Conservation (phyloP, 345 rosid species). For the Hevea brasiliensis region DNA sequence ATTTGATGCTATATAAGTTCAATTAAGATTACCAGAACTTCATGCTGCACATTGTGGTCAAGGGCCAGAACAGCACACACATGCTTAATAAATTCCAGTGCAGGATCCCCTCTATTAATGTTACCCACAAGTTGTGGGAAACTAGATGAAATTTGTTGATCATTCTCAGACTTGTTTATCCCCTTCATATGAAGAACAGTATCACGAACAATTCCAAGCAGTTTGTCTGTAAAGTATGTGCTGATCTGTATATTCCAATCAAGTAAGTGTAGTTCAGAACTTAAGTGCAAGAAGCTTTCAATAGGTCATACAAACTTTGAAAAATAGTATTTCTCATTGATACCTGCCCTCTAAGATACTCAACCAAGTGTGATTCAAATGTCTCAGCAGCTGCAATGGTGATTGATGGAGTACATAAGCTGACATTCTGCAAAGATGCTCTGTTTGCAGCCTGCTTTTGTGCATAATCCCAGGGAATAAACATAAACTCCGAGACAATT, state of each 20-base stretch:
- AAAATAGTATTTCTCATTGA: constrained; percentile 6
- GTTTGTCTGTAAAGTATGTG: constrained; percentile 66
- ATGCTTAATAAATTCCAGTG: constrained; percentile 80
- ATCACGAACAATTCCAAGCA: constrained; percentile 65
- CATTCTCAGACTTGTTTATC: constrained; percentile 38
- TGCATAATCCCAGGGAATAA: constrained; percentile 82
- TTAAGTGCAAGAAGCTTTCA: constrained; percentile 14
- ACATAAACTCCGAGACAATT: constrained; percentile 79
- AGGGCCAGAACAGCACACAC: constrained; percentile 80
- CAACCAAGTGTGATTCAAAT: constrained; percentile 60
- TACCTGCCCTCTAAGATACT: constrained; percentile 77
- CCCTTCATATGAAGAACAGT: constrained; percentile 54
- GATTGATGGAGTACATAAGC: constrained; percentile 66
- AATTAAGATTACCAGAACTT: constrained; percentile 65
- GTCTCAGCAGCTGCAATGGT: constrained; percentile 59
- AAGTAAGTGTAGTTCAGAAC: constrained; percentile 6
- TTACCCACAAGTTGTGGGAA: constrained; percentile 32
- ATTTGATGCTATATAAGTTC: neutral
- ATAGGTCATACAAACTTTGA: constrained; percentile 4
- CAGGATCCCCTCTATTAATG: constrained; percentile 47
- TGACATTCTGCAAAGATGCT: constrained; percentile 42
- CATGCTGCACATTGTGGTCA: constrained; percentile 77
- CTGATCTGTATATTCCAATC: constrained; percentile 47
- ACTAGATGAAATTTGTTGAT: constrained; percentile 23
- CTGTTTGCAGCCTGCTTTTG: constrained; percentile 49